phyloP scores from a whole-genome alignment of 108 stramenopile genomes.

The Heterococcus sp. region DNA sequence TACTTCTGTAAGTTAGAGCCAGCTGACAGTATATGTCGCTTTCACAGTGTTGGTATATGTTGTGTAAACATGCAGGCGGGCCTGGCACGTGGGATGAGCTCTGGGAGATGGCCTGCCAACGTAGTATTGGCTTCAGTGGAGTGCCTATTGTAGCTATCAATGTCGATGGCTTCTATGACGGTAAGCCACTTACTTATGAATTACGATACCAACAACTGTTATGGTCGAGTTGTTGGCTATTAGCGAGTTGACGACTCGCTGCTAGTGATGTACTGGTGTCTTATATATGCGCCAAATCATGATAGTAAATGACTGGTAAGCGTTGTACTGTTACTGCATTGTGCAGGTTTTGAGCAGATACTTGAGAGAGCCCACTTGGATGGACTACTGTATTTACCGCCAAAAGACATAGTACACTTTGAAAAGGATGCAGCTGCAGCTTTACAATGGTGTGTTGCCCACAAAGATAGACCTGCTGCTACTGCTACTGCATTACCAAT shows the following conservation, averaged over 20 bases:
- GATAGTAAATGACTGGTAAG: no score
- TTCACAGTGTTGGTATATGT: no score
- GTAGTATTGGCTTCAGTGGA: conserved; percentile 14
- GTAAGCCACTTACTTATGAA: no score
- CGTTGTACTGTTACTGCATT: no score
- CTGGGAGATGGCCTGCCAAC: conserved; percentile 38
- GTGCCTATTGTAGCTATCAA: conserved; percentile 23
- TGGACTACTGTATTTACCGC: neutral
- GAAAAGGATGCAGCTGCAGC: neutral
- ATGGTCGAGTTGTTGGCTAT: no score
- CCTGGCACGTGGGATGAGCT: conserved; percentile 44
- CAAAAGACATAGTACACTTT: neutral
- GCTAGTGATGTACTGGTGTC: no score
- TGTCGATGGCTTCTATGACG: conserved; percentile 38
- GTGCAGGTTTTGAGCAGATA: neutral
- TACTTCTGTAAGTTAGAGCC: neutral
- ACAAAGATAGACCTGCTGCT: neutral
- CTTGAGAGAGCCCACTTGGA: neutral
- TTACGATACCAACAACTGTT: no score
- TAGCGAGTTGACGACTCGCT: no score
- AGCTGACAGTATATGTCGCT: no score
- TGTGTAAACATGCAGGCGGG: conserved; percentile 8
- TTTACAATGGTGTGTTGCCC: neutral
- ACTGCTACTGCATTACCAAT: neutral
- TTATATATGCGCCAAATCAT: no score